Percentiles rank a stretch among this genome's conserved stretches.
These are phyloP conservation scores for Diaporthe vexans DNA, from an alignment of 2,329 filamentous ascomycete genomes.

Conservation along the genomic window DNA sequence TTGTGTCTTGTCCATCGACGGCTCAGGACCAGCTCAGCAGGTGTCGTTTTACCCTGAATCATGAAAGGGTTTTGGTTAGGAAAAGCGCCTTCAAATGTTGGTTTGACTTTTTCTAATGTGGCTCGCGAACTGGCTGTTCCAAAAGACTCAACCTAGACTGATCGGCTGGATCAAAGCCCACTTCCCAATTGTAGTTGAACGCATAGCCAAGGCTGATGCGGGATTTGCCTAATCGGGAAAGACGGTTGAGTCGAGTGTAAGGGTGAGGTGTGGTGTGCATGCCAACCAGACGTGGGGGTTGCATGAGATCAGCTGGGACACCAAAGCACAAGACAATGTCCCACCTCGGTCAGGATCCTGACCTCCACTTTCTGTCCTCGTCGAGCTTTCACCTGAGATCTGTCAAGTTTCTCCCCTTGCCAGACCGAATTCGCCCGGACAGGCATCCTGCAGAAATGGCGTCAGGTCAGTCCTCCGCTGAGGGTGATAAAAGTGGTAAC, in stretches of 20 bases:
- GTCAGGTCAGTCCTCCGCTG: background rate
- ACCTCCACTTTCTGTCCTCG: constrained; percentile 19
- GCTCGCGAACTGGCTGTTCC: background rate
- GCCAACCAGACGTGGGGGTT: constrained; percentile 36
- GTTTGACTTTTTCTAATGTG: background rate
- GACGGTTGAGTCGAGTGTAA: constrained; percentile 5
- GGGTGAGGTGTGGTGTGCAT: constrained; percentile 13
- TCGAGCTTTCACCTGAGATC: background rate
- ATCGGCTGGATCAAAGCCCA: background rate
- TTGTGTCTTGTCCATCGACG: too few relatives aligned
- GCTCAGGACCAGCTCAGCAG: background rate
- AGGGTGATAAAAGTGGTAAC: constrained; percentile 13
- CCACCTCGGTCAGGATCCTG: background rate
- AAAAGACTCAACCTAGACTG: background rate
- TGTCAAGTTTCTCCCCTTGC: background rate
- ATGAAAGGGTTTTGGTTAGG: background rate
- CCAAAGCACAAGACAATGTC: constrained; percentile 5
- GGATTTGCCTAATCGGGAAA: constrained; percentile 21
- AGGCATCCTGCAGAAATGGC: background rate
- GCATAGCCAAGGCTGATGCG: background rate
- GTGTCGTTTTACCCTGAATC: too few relatives aligned
- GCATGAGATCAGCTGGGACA: constrained; percentile 34
- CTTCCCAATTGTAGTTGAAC: background rate
- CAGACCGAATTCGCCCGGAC: background rate
- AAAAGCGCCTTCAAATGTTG: background rate